phyloP scores from a whole-genome alignment of 139 green algal genomes.

The Auxenochlorella protothecoides region DNA sequence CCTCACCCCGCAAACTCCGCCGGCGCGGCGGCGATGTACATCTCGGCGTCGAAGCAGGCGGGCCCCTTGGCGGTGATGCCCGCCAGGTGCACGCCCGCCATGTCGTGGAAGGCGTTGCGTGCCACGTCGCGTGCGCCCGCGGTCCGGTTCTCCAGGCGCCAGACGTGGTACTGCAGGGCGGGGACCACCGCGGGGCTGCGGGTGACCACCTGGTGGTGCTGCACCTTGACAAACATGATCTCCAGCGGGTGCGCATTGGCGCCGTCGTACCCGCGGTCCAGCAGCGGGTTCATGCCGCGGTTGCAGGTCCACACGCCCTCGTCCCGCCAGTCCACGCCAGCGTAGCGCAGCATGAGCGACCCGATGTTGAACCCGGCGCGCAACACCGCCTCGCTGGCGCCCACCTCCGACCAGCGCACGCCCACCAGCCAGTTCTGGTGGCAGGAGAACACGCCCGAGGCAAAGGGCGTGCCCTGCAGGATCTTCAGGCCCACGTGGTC shows the following conservation, averaged over 20 bases:
- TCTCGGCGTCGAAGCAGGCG: constrained; percentile 7
- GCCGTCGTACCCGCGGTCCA: background rate
- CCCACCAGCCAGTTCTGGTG: constrained; percentile 36
- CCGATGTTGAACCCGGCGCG: constrained; percentile 52
- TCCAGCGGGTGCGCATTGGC: constrained; percentile 6
- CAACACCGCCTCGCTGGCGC: constrained; percentile 39
- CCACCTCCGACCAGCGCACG: constrained; percentile 42
- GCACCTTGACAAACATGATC: constrained; percentile 15
- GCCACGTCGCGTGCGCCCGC: constrained; percentile 1
- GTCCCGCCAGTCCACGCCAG: constrained; percentile 9
- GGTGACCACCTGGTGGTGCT: background rate
- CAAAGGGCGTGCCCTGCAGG: constrained; percentile 25
- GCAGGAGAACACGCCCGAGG: constrained; percentile 37
- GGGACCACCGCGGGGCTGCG: background rate
- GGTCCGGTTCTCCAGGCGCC: background rate
- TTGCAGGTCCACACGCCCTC: background rate
- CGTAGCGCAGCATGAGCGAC: constrained; percentile 41
- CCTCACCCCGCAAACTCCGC: constrained; percentile 3
- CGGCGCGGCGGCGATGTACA: constrained; percentile 7
- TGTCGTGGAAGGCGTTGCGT: constrained; percentile 1
- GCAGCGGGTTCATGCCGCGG: background rate
- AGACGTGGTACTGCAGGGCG: constrained; percentile 2
- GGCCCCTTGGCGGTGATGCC: background rate
- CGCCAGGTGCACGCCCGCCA: background rate
- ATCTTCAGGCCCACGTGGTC: constrained; percentile 38